phyloP scores from a whole-genome alignment of 2,329 filamentous ascomycete species.

The Alternaria triticimaculans region DNA sequence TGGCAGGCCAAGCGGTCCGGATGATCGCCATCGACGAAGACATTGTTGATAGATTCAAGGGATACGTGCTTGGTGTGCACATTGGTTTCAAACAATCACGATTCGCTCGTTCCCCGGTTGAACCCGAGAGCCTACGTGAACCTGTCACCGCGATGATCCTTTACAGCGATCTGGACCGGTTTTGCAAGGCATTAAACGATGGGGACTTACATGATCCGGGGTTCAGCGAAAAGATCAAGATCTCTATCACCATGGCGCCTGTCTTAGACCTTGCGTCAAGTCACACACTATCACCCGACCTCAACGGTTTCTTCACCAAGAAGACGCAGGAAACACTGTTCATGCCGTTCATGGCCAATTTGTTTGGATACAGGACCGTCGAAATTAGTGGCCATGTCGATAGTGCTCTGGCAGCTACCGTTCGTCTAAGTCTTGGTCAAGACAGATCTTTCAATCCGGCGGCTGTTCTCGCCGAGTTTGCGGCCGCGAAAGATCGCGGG shows the following conservation, averaged over 20 bases:
- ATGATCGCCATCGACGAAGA: slow-evolving; percentile 7
- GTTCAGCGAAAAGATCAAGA: slow-evolving; percentile 1
- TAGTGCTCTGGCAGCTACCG: slow-evolving; percentile 10
- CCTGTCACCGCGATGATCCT: slow-evolving; percentile 16
- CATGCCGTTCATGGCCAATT: slow-evolving; percentile 14
- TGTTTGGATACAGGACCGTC: slow-evolving; percentile 19
- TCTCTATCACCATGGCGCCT: slow-evolving; percentile 15
- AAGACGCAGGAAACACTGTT: slow-evolving; percentile 24
- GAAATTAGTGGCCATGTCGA: slow-evolving; percentile 14
- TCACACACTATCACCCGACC: not conserved
- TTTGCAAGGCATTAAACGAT: slow-evolving; percentile 18
- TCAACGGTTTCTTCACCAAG: slow-evolving; percentile 21
- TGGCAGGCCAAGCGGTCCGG: slow-evolving; percentile 4
- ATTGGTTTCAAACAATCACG: not conserved
- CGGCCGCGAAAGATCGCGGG: slow-evolving; percentile 17
- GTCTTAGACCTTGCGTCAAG: not conserved
- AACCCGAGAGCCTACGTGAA: not conserved
- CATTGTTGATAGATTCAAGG: slow-evolving; percentile 12
- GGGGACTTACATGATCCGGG: slow-evolving; percentile 6
- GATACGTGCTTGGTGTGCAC: slow-evolving; percentile 19
- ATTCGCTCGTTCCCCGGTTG: not conserved
- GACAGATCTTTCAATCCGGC: slow-evolving; percentile 16
- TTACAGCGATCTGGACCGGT: slow-evolving; percentile 14
- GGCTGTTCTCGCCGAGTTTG: slow-evolving; percentile 9
- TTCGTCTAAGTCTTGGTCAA: slow-evolving; percentile 13